These are phyloP conservation scores for Hordeum vulgare DNA, from an alignment of 176 grass and related monocot genomes.

Conservation along the genomic window DNA sequence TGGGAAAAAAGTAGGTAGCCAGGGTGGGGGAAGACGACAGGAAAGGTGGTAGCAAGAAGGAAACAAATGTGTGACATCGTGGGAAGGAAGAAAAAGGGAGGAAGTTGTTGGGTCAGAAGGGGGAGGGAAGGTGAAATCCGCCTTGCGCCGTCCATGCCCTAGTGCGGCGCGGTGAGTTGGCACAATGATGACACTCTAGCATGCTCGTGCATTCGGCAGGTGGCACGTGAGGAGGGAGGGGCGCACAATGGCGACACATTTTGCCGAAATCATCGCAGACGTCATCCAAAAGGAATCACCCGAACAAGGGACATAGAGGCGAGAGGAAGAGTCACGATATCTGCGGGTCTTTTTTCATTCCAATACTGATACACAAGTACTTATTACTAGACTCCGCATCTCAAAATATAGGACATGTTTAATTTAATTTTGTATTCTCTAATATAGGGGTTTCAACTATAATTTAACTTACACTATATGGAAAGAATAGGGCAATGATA, in stretches of 20 bases:
- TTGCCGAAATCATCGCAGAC: constrained; percentile 4
- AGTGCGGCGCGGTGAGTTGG: not conserved
- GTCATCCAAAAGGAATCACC: not conserved
- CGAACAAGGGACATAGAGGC: not conserved
- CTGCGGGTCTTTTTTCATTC: not conserved
- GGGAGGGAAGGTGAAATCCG: not conserved
- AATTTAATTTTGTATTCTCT: not conserved
- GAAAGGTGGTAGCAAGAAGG: constrained; percentile 14
- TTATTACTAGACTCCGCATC: not conserved
- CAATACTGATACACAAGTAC: not conserved
- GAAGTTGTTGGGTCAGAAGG: constrained; percentile 21
- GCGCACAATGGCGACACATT: constrained; percentile 25
- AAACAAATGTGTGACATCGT: constrained; percentile 29
- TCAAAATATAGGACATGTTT: not conserved
- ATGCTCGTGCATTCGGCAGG: not conserved
- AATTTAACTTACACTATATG: not conserved
- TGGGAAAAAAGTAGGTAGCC: constrained; percentile 13
- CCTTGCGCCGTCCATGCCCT: not conserved
- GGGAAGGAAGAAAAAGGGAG: not conserved
- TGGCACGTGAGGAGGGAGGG: not conserved
- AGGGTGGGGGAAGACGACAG: constrained; percentile 23
- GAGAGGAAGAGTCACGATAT: not conserved
- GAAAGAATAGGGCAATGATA: not conserved
- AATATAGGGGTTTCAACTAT: not conserved
- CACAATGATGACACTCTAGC: not conserved